Evolutionary conservation across 2,329 filamentous ascomycete genomes (phyloP).

Genomic region (Phyllosticta citrichinensis): DNA sequence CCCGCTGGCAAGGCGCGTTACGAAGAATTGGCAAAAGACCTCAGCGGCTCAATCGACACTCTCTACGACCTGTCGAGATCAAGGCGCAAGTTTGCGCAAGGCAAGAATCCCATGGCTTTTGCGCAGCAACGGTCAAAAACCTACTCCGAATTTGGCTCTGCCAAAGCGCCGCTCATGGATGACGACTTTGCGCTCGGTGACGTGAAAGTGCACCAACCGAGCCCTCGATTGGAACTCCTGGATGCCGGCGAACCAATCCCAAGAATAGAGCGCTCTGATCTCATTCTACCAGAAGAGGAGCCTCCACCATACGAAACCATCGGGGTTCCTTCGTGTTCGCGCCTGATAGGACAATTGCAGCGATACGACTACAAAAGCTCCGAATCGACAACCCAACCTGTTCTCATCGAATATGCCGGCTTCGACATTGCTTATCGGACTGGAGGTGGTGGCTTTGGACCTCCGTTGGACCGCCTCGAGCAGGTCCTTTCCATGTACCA

Average conservation of each 20-base stretch:
- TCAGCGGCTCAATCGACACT: constrained; percentile 70
- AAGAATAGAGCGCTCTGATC: constrained; percentile 32
- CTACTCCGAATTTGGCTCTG: not conserved
- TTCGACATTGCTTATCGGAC: constrained; percentile 38
- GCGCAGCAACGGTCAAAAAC: not conserved
- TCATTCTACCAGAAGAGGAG: constrained; percentile 36
- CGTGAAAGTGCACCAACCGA: constrained; percentile 13
- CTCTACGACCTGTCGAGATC: constrained; percentile 67
- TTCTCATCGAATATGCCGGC: constrained; percentile 61
- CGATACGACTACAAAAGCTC: constrained; percentile 21
- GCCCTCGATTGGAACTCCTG: not conserved
- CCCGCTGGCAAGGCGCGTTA: constrained; percentile 64
- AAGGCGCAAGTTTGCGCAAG: constrained; percentile 28
- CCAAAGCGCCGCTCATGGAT: constrained; percentile 2
- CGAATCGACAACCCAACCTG: constrained; percentile 35
- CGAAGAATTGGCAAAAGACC: constrained; percentile 61
- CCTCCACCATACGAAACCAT: constrained; percentile 40
- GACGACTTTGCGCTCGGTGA: not conserved
- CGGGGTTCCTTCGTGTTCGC: constrained; percentile 33
- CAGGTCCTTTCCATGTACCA: constrained; percentile 25
- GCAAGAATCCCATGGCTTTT: not conserved
- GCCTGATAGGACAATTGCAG: constrained; percentile 37
- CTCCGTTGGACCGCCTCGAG: constrained; percentile 36
- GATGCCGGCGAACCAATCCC: constrained; percentile 21
- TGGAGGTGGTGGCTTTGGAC: constrained; percentile 32